Base-by-base conservation (phyloP, 2,329 filamentous ascomycete species). In the Plenodomus tracheiphilus region DNA sequence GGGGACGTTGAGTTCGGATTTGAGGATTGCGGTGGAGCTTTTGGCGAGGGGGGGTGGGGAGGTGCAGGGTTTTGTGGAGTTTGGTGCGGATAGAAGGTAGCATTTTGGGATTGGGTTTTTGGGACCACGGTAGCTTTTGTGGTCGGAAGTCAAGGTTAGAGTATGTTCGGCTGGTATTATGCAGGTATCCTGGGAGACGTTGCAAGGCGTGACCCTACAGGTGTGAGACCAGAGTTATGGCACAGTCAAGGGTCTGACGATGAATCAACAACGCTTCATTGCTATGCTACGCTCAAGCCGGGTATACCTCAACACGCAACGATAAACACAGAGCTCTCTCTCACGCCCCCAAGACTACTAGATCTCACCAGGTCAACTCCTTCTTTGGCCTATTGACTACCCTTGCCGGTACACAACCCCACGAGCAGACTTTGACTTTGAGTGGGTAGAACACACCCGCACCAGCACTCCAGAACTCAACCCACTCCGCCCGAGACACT, bases 401-500 rank as follows among this genome's bases (percentile, higher is more conserved):
- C 8, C 49, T 38, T 13, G 53, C 25, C 2, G 66, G 66, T 5
- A 68, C 65, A 40, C 68, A 71, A 1, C 58, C 58, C 66, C 66
- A 70, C 15, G 65, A 67, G 48, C 68, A 71, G 0, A 69, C 66
- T 37, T 54, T 52, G 17, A 66, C 51, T 39, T 56, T 60, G 25
- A 68, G 51, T 0, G 66, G 65, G 11, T 61, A 39, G 13, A 61
- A 53, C 1, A 54, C 41, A 5, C 28, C 49, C 6, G 28, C 32
- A 2, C 35, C 28, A 2, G 30, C 38, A 25, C 38, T 47, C 65
- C 66, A 70, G 30, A 65, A 68, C 40, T 71, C 68, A 4, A 70
- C 44, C 69, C 68, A 70, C 43, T 65, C 62, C 2, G 66, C 66
- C 22, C 61, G 47, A 1, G 65, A 46, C 3, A 68, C 51, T n/a